Base-by-base conservation (phyloP, 257 asterid genomes). In the Scutellaria minor region DNA sequence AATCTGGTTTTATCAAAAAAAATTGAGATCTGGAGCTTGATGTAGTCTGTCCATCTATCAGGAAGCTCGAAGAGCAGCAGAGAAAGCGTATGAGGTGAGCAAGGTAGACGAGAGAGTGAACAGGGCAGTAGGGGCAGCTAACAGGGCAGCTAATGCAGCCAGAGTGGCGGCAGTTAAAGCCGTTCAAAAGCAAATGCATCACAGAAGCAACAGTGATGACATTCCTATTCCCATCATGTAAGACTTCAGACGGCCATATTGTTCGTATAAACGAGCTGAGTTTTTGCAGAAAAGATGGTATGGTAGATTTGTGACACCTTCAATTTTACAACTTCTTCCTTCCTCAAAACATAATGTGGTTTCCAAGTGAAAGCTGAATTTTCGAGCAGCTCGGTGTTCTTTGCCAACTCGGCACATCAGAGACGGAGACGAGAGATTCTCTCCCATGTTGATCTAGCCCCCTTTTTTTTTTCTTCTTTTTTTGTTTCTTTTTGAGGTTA, bases 81-180 rank as follows among this genome's bases (percentile, higher is more conserved):
- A 86, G 79, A 89, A 66, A 75, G 92, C 98, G 5, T 92, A 89
- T 9, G 94, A 89, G 68, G 96, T 92, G 66, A 75, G 82, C 59
- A 92, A 92, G 70, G 98, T 92, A 56, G 96, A 92, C 48, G 98
- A 88, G 84, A 84, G 96, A 81, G 96, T 92, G 62, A 92, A 86
- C 80, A 56, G 90, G 59, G 96, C 96, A 44, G 88, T 92, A 5
- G 82, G 88, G 51, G 81, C 93, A 12, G 96, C 96, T 50, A 89
- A 89, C 75, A 81, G 71, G 71, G 92, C 98, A 14, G 98, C 96
- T 18, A 90, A 86, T 80, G 92, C 96, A 35, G 96, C 96, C 52
- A 81, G 96, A 84, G 96, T 90, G 15, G 94, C 94, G 8, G 96
- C 98, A 6, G 94, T 90, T 2, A 90, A 88, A 73, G 93, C 96